Evolutionary conservation across 2,329 filamentous ascomycete species (phyloP).

Genomic region (Chlorencoelia australis): DNA sequence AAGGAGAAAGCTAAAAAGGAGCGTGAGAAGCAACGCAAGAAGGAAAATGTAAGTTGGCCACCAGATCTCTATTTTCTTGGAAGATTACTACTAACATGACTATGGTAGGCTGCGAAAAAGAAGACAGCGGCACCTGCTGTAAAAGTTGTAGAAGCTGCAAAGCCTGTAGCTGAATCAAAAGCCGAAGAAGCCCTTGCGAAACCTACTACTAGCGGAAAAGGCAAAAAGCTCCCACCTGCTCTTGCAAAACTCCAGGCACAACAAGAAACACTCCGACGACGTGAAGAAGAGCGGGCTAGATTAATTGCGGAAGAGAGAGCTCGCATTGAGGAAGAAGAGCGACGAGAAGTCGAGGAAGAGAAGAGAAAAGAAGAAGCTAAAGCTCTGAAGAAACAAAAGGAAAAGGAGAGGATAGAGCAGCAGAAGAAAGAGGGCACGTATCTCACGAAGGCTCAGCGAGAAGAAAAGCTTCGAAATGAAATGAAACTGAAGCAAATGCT

Average conservation of each 20-base stretch:
- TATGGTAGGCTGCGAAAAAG: constrained; percentile 67
- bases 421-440: constrained; percentile 83
- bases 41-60: constrained; percentile 67
- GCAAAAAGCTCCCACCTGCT: constrained; percentile 78
- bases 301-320: constrained; percentile 53
- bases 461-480: constrained; percentile 70
- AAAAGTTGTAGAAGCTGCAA: constrained; percentile 47
- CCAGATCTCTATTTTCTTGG: background rate
- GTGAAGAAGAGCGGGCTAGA: constrained; percentile 53
- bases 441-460: constrained; percentile 75
- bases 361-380: constrained; percentile 64
- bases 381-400: constrained; percentile 71
- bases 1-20: constrained; percentile 99
- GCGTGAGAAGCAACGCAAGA: constrained; percentile 95
- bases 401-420: constrained; percentile 78
- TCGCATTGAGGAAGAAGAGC: constrained; percentile 55
- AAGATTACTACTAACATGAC: constrained; percentile 6
- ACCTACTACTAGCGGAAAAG: constrained; percentile 53
- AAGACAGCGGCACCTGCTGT: constrained; percentile 47
- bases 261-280: constrained; percentile 63
- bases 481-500: constrained; percentile 78
- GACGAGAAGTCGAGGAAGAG: constrained; percentile 53
- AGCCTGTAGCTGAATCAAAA: constrained; percentile 41
- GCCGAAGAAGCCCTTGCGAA: constrained; percentile 34
- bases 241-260: constrained; percentile 69